A percentile compares a stretch with the other conserved stretches of the same genome.
These are phyloP conservation scores for Dryas octopetala DNA, from an alignment of 306 rosid genomes.

Conservation along the genomic window DNA sequence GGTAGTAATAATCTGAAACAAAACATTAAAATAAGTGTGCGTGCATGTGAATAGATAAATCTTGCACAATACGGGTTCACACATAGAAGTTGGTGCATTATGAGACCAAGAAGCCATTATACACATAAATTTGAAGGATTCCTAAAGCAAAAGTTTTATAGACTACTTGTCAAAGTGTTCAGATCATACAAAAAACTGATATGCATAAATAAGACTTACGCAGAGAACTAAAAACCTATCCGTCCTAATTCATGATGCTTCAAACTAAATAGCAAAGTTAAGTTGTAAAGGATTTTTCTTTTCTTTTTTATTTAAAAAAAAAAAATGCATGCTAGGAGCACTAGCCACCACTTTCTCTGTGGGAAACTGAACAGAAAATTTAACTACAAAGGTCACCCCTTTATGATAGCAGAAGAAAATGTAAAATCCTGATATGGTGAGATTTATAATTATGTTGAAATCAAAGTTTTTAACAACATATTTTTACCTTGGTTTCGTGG, in stretches of 20 bases:
- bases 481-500: conserved; percentile 77
- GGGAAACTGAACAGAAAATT: not conserved
- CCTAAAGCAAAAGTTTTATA: not conserved
- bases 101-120: not conserved
- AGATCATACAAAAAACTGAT: not conserved
- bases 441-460: conserved; percentile 1
- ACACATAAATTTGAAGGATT: not conserved
- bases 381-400: not conserved
- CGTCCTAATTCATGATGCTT: not conserved
- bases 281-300: not conserved
- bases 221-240: not conserved
- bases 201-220: not conserved
- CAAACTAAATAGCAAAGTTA: not conserved
- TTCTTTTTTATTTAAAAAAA: not conserved
- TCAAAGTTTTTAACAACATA: conserved; percentile 13
- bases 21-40: conserved; percentile 16
- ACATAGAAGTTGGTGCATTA: not conserved
- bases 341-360: no score
- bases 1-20: conserved; percentile 84
- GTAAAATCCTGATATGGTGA: not conserved
- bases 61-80: not conserved
- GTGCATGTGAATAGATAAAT: conserved; percentile 8
- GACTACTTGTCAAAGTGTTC: not conserved
- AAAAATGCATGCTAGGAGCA: not conserved
- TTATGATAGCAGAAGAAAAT: no score